Conservation (phyloP, 2,329 filamentous ascomycete species). For the Penicillium thymicola region DNA sequence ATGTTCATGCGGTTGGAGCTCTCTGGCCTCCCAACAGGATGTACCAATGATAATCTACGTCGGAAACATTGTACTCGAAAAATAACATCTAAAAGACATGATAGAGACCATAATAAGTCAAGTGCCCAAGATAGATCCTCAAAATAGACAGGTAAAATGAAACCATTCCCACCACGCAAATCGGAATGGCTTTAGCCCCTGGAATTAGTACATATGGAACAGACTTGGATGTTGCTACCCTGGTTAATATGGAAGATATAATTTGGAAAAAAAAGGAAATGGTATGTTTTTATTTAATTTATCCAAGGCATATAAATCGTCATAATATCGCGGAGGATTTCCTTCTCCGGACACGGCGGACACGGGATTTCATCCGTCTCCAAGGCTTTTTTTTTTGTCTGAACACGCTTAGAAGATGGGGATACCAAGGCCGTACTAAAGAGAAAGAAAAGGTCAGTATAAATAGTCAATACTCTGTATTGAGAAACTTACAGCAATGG, state of each 20-base stretch:
- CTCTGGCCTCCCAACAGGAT: too few species aligned
- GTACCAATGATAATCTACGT: too few species aligned
- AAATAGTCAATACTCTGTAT: not conserved
- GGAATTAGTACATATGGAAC: not conserved
- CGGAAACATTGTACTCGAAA: too few species aligned
- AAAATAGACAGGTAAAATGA: too few species aligned
- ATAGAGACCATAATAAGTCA: too few species aligned
- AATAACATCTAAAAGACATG: too few species aligned
- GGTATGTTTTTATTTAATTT: conserved; percentile 4
- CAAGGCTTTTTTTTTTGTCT: not conserved
- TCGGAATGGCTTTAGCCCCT: too few species aligned
- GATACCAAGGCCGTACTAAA: conserved; percentile 47
- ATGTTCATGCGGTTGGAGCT: too few species aligned
- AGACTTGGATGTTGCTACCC: not conserved
- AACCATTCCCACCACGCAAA: too few species aligned
- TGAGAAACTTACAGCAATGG: conserved; percentile 64
- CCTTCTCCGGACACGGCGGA: not conserved
- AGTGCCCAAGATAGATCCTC: too few species aligned
- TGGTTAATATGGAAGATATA: not conserved
- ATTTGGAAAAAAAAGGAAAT: not conserved
- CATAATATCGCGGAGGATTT: conserved; percentile 2
- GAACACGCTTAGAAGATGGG: conserved; percentile 51
- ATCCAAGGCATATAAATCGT: conserved; percentile 7
- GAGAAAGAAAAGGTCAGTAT: conserved; percentile 24
- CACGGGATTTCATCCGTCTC: conserved; percentile 8